These are phyloP conservation scores for Cercospora brassicicola DNA, from an alignment of 2,329 filamentous ascomycete genomes.

Conservation along the genomic window DNA sequence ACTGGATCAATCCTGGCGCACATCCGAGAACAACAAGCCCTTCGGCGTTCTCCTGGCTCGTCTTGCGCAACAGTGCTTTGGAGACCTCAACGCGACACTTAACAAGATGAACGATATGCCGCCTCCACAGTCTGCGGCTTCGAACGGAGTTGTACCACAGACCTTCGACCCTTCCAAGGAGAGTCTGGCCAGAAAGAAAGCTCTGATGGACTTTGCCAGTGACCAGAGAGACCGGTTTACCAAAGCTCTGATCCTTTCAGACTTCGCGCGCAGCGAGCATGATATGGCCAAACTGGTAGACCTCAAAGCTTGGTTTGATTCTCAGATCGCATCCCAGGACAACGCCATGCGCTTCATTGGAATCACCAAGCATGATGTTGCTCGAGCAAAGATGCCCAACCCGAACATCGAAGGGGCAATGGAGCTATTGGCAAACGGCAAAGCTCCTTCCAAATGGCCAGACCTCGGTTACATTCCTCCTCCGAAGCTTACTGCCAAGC, in stretches of 20 bases:
- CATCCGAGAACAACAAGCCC: slow-evolving; percentile 73
- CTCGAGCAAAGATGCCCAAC: slow-evolving; percentile 74
- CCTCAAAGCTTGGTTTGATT: slow-evolving; percentile 68
- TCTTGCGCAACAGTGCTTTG: slow-evolving; percentile 79
- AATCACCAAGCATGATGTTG: slow-evolving; percentile 70
- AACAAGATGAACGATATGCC: slow-evolving; percentile 66
- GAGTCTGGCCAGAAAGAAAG: slow-evolving; percentile 73
- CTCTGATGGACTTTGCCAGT: slow-evolving; percentile 74
- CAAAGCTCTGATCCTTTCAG: slow-evolving; percentile 84
- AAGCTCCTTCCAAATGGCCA: slow-evolving; percentile 70
- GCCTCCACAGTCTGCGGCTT: slow-evolving; percentile 48
- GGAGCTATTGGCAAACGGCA: slow-evolving; percentile 77
- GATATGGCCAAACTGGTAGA: slow-evolving; percentile 87
- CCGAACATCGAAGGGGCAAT: slow-evolving; percentile 89
- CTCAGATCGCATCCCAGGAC: slow-evolving; percentile 43
- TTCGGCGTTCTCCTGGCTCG: slow-evolving; percentile 73
- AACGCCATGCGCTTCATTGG: slow-evolving; percentile 34
- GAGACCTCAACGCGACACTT: slow-evolving; percentile 70
- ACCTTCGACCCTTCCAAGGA: slow-evolving; percentile 58
- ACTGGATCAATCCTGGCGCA: slow-evolving; percentile 58
- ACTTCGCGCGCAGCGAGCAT: slow-evolving; percentile 77
- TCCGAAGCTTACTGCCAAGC: slow-evolving; percentile 67
- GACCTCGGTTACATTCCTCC: slow-evolving; percentile 78
- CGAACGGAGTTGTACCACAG: slow-evolving; percentile 44
- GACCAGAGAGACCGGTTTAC: slow-evolving; percentile 83